Percentiles rank a stretch among this genome's conserved stretches.
Evolutionary conservation across 2,329 filamentous ascomycete genomes (phyloP).

Genomic region (Penicillium polonicum): DNA sequence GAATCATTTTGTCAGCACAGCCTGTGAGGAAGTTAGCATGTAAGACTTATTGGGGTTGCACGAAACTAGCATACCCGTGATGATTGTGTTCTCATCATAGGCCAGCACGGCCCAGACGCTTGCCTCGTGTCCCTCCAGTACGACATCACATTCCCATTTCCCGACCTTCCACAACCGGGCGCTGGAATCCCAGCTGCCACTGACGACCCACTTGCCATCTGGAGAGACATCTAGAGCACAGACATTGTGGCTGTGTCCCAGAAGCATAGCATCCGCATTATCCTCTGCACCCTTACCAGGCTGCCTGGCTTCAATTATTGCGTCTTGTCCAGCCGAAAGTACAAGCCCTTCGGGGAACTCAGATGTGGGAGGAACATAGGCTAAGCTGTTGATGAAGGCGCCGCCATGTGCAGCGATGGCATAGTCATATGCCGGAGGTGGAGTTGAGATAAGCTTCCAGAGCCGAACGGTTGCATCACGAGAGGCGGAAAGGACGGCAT

Average conservation of each 20-base stretch:
- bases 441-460: conserved; percentile 69
- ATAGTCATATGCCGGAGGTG: conserved; percentile 71
- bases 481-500: conserved; percentile 78
- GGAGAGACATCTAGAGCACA: conserved; percentile 79
- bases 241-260: conserved; percentile 85
- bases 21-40: conserved; percentile 46
- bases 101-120: conserved; percentile 91
- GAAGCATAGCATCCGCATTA: conserved; percentile 78
- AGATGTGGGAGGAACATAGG: conserved; percentile 69
- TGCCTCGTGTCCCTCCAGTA: conserved; percentile 73
- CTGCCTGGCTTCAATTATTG: conserved; percentile 85
- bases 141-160: conserved; percentile 75
- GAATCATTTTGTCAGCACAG: conserved; percentile 85
- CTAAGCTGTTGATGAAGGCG: conserved; percentile 82
- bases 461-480: conserved; percentile 85
- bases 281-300: conserved; percentile 66
- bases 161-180: conserved; percentile 83
- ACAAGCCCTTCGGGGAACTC: conserved; percentile 76
- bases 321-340: conserved; percentile 84
- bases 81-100: conserved; percentile 73
- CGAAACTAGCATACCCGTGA: conserved; percentile 58
- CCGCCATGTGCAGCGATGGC: conserved; percentile 76
- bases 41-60: not conserved
- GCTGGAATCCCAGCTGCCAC: conserved; percentile 89
- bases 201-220: conserved; percentile 72